Evolutionary conservation across 2,329 filamentous ascomycete genomes (phyloP).

Genomic region (Fusarium goolgardi): DNA sequence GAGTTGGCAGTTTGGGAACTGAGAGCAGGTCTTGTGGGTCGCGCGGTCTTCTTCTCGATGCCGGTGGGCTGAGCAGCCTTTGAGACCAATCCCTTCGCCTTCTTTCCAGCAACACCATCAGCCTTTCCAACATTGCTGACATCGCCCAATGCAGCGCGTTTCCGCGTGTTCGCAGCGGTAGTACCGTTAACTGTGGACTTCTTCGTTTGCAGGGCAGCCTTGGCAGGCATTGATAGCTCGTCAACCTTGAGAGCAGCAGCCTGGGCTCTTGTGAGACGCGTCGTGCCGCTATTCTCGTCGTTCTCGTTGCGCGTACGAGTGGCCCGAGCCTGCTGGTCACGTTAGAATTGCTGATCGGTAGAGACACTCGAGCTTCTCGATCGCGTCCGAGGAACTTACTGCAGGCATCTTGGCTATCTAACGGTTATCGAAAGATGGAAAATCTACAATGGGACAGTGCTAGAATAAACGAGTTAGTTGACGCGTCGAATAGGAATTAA

Average conservation of each 20-base stretch:
- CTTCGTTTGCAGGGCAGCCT: constrained; percentile 77
- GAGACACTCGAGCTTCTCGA: not conserved
- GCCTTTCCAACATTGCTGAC: constrained; percentile 94
- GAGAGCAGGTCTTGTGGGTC: constrained; percentile 72
- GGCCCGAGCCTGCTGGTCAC: constrained; percentile 68
- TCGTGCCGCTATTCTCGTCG: constrained; percentile 85
- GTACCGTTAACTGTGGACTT: constrained; percentile 66
- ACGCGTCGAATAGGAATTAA: constrained; percentile 41
- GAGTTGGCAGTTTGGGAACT: constrained; percentile 75
- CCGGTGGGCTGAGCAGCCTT: constrained; percentile 86
- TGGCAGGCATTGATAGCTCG: constrained; percentile 66
- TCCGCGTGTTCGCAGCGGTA: constrained; percentile 66
- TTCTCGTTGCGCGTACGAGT: constrained; percentile 89
- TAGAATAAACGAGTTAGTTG: constrained; percentile 37
- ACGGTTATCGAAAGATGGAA: constrained; percentile 38
- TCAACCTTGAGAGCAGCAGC: constrained; percentile 78
- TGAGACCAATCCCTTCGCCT: constrained; percentile 77
- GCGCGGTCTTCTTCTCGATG: constrained; percentile 74
- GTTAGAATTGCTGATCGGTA: constrained; percentile 23
- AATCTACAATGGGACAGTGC: constrained; percentile 38
- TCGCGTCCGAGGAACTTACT: constrained; percentile 48
- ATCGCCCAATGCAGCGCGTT: constrained; percentile 88
- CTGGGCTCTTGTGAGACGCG: constrained; percentile 93
- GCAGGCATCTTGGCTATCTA: constrained; percentile 52
- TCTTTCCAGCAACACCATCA: constrained; percentile 79